A percentile compares a stretch with the other conserved stretches of the same genome.
These are phyloP conservation scores for Candida maesae DNA, from an alignment of 805 yeast species.

Conservation along the genomic window DNA sequence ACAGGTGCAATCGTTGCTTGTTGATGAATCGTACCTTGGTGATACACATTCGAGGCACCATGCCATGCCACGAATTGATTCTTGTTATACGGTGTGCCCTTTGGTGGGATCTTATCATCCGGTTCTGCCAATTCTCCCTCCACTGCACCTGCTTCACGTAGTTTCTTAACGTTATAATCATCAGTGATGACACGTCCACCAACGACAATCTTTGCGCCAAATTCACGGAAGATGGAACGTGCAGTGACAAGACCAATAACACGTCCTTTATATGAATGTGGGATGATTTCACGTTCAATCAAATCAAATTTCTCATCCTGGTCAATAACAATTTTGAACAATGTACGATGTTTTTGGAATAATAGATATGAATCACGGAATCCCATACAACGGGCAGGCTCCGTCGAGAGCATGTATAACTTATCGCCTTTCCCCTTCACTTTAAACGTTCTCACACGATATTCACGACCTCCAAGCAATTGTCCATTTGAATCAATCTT, in stretches of 20 bases:
- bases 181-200: slow-evolving; percentile 80
- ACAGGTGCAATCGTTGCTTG: slow-evolving; percentile 14
- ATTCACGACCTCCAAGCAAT: slow-evolving; percentile 68
- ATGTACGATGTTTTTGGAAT: slow-evolving; percentile 77
- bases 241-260: slow-evolving; percentile 90
- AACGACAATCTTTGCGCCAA: slow-evolving; percentile 79
- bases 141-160: slow-evolving; percentile 46
- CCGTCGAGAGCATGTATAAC: slow-evolving; percentile 88
- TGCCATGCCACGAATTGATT: slow-evolving; percentile 55
- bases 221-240: slow-evolving; percentile 81
- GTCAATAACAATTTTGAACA: slow-evolving; percentile 68
- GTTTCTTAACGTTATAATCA: slow-evolving; percentile 75
- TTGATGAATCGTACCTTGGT: slow-evolving; percentile 20
- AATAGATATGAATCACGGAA: slow-evolving; percentile 87
- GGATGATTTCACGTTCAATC: slow-evolving; percentile 75
- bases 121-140: slow-evolving; percentile 74
- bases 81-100: slow-evolving; percentile 41
- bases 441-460: slow-evolving; percentile 66
- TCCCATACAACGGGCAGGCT: slow-evolving; percentile 93
- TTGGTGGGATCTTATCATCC: slow-evolving; percentile 42
- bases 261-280: slow-evolving; percentile 87
- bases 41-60: slow-evolving; percentile 41
- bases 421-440: slow-evolving; percentile 57
- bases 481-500: slow-evolving; percentile 70
- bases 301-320: slow-evolving; percentile 81